Conservation (phyloP, 129 eudicot species). For the Oenanthe sinensis region DNA sequence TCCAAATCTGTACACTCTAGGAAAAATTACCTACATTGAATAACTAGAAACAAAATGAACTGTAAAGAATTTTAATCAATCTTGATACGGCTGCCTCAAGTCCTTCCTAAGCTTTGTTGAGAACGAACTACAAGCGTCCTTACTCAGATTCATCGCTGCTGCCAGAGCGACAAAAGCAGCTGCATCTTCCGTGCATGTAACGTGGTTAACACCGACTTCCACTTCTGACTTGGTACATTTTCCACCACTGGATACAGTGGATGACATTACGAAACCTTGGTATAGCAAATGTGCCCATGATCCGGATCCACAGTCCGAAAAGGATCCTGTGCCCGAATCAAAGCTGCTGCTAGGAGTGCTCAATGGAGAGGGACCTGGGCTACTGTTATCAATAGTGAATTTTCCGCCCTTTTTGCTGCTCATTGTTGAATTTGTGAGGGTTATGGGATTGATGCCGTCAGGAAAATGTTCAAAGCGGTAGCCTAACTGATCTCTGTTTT, state of each 20-base stretch:
- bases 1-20: background rate
- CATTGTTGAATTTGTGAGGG: slow-evolving; percentile 42
- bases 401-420: slow-evolving; percentile 53
- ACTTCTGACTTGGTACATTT: slow-evolving; percentile 58
- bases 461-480: slow-evolving; percentile 70
- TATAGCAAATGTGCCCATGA: slow-evolving; percentile 63
- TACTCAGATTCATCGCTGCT: slow-evolving; percentile 72
- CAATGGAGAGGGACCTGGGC: slow-evolving; percentile 45
- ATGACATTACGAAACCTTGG: slow-evolving; percentile 88
- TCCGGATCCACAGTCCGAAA: slow-evolving; percentile 59
- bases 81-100: slow-evolving; percentile 51
- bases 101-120: slow-evolving; percentile 73
- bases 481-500: slow-evolving; percentile 41
- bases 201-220: slow-evolving; percentile 78
- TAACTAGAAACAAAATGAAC: slow-evolving; percentile 12
- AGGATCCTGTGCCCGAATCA: slow-evolving; percentile 49
- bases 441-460: slow-evolving; percentile 44
- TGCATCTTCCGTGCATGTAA: slow-evolving; percentile 83
- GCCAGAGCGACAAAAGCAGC: slow-evolving; percentile 81
- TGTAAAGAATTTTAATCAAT: slow-evolving; percentile 1
- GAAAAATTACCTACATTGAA: background rate
- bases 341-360: slow-evolving; percentile 64
- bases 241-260: slow-evolving; percentile 60
- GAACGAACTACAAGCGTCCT: slow-evolving; percentile 70
- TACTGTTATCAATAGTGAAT: slow-evolving; percentile 43